Evolutionary conservation across 345 rosid species (phyloP).

Genomic region (Luvunga scandens): DNA sequence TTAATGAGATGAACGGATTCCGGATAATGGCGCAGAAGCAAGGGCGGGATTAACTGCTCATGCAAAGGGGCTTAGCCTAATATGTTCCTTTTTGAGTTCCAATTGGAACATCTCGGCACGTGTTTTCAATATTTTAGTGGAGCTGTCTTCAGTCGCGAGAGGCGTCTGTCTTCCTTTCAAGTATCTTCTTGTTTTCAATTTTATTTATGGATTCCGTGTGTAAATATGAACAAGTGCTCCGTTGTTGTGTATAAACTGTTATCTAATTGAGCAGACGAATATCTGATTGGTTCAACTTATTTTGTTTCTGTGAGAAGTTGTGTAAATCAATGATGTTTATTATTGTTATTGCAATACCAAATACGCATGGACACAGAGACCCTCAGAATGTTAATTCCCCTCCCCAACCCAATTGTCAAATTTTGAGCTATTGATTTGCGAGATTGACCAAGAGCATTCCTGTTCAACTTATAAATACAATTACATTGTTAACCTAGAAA

Average conservation of each 20-base stretch:
- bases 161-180: background rate
- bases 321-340: no score
- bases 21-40: background rate
- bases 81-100: background rate
- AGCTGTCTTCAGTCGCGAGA: background rate
- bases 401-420: no score
- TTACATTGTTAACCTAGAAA: no score
- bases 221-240: background rate
- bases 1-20: background rate
- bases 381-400: no score
- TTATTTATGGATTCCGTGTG: background rate
- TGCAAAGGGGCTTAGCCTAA: background rate
- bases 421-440: no score
- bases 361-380: no score
- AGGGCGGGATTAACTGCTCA: background rate
- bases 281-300: background rate
- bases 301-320: no score
- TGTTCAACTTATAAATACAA: no score
- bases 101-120: background rate
- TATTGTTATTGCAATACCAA: background rate
- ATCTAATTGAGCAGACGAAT: conserved; percentile 7
- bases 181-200: background rate
- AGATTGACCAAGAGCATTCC: no score
- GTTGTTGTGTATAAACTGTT: conserved; percentile 4
- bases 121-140: background rate